Evolutionary conservation across 75 land plant species (phyloP).

Genomic region (Chamaecyparis obtusa): DNA sequence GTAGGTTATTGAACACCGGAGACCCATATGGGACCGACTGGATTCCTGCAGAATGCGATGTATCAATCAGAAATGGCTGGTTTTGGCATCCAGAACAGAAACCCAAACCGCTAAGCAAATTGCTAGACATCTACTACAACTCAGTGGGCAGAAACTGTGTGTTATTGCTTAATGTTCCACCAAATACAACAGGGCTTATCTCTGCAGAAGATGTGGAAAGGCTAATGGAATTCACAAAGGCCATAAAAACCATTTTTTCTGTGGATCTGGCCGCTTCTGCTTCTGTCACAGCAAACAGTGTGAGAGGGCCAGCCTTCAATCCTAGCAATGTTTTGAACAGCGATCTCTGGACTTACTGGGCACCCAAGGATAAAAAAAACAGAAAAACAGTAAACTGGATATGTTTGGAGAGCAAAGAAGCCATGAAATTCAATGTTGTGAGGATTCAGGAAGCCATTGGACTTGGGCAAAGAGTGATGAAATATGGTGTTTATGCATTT

Average conservation of each 20-base stretch:
- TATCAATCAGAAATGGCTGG: constrained; percentile 89
- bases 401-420: constrained; percentile 24
- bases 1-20: constrained; percentile 74
- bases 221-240: constrained; percentile 44
- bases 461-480: constrained; percentile 73
- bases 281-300: constrained; percentile 61
- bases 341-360: constrained; percentile 78
- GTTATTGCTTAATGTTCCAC: constrained; percentile 85
- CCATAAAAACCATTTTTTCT: constrained; percentile 66
- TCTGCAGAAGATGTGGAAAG: constrained; percentile 47
- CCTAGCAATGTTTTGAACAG: constrained; percentile 54
- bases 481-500: constrained; percentile 45
- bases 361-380: constrained; percentile 35
- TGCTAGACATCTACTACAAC: constrained; percentile 77
- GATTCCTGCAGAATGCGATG: constrained; percentile 95
- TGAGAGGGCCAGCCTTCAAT: constrained; percentile 41
- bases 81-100: constrained; percentile 82
- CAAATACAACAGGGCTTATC: constrained; percentile 77
- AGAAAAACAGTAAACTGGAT: constrained; percentile 33
- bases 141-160: constrained; percentile 95
- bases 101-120: constrained; percentile 53
- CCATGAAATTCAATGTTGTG: constrained; percentile 68
- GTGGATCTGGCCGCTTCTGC: constrained; percentile 43
- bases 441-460: constrained; percentile 80
- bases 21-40: constrained; percentile 80